Evolutionary conservation across 116 monocot species (phyloP), one percentile per base, ranked within the genome.

Genomic region (Dioscorea cayenensis): DNA sequence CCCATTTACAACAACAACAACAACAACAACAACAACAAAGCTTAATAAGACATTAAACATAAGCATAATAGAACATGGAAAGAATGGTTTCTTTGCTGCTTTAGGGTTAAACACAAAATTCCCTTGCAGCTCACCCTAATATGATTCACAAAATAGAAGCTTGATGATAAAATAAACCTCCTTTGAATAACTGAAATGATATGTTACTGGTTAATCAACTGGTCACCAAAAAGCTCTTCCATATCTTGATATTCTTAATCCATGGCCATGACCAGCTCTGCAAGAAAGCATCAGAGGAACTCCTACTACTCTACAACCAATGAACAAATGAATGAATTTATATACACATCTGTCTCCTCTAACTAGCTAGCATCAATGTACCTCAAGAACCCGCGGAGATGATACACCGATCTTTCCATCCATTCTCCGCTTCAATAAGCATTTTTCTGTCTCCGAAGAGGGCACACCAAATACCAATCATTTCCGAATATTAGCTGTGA

Each of bases 301-400:
- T 43, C 10, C 43, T 35, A 5, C 35, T 43, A 48, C 43, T 35
- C 67, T 67, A 67, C 67, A 67, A 38, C 67, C 49, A 67, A 67
- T 70, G 19, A 70, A 70, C 70, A 50, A 59, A 70, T 70, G 13
- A 58, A 70, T 58, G 58, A 70, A 70, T 70, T 67, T 68, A 18
- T 69, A 22, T 69, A 49, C 68, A 68, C 23, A 49, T 69, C 55
- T 55, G 50, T 69, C 55, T 55, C 55, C 55, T 12, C 43, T 43
- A 43, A 43, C 55, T 55, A 55, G n/a, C 68, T 69, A 69, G 43
- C 68, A 51, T 2, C 27, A 50, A 25, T 49, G 50, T 23, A 65
- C 28, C 35, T 65, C 65, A 14, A 11, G 17, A 35, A 9, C 35
- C 13, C 9, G 14, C 12, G 14, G 25, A 62, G 21, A 62, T 11